These are phyloP conservation scores for Capronia epimyces DNA, from an alignment of 2,329 filamentous ascomycete genomes.

Conservation along the genomic window DNA sequence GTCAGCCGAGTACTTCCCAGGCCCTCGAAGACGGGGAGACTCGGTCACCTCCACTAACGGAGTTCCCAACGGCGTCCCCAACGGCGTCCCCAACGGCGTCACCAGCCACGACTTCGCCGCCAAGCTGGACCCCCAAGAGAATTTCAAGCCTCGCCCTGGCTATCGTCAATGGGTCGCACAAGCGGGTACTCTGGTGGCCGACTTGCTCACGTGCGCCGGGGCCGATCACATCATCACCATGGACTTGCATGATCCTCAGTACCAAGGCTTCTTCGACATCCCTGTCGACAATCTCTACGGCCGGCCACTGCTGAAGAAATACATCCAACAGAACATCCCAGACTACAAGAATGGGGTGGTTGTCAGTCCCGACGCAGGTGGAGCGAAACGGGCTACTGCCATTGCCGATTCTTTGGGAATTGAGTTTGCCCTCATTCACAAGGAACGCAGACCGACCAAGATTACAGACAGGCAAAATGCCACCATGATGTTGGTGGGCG, in stretches of 20 bases:
- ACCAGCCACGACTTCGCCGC: slow-evolving; percentile 54
- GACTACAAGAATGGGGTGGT: slow-evolving; percentile 83
- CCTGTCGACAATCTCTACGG: slow-evolving; percentile 96
- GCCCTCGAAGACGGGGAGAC: slow-evolving; percentile 17
- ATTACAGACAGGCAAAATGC: slow-evolving; percentile 74
- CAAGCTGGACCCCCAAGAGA: slow-evolving; percentile 39
- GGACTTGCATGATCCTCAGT: slow-evolving; percentile 93
- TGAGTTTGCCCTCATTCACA: slow-evolving; percentile 97
- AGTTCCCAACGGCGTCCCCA: too few species aligned
- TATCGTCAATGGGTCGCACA: slow-evolving; percentile 99
- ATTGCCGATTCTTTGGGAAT: slow-evolving; percentile 91
- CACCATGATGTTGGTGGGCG: slow-evolving; percentile 91
- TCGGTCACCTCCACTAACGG: slow-evolving; percentile 23
- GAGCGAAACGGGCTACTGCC: slow-evolving; percentile 89
- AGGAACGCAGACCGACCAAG: slow-evolving; percentile 86
- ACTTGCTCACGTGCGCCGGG: slow-evolving; percentile 89
- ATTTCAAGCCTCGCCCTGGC: slow-evolving; percentile 77
- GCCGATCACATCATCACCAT: slow-evolving; percentile 97
- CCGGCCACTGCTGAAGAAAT: slow-evolving; percentile 52
- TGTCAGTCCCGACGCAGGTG: slow-evolving; percentile 92
- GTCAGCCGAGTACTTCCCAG: slow-evolving; percentile 36
- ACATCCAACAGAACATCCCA: slow-evolving; percentile 73
- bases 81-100: slow-evolving; percentile 49
- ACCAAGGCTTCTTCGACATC: slow-evolving; percentile 98
- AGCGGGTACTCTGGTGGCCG: slow-evolving; percentile 88